Evolutionary conservation across 345 rosid species (phyloP).

Genomic region (Melaleuca quinquenervia): DNA sequence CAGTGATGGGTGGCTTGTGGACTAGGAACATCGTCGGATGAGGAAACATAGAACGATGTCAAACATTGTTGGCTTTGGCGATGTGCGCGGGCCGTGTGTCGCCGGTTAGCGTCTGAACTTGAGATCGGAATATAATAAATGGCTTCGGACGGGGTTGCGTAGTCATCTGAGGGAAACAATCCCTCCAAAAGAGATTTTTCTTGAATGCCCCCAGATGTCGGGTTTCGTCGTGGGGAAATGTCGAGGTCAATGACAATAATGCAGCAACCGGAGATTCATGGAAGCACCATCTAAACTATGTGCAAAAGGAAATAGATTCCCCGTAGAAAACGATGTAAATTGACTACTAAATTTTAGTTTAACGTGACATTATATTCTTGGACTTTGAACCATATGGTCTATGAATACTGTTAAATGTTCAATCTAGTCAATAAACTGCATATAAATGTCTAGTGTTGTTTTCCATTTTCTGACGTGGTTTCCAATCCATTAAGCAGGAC

Average conservation of each 20-base stretch:
- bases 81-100: neutral
- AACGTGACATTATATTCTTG: neutral
- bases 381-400: neutral
- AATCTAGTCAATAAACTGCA: rapidly evolving
- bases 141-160: neutral
- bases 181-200: neutral
- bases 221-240: neutral
- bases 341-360: neutral
- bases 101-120: neutral
- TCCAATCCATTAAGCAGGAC: neutral
- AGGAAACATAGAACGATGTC: neutral
- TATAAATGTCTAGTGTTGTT: neutral
- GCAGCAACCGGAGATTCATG: neutral
- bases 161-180: neutral
- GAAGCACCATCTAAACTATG: neutral
- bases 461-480: neutral
- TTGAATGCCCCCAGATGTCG: neutral
- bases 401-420: neutral
- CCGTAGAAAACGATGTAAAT: rapidly evolving
- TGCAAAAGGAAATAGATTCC: neutral
- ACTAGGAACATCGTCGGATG: neutral
- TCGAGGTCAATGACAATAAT: neutral
- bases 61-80: neutral
- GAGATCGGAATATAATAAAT: neutral
- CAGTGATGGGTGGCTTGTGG: neutral